Percentiles rank a stretch among this genome's conserved stretches.
These are phyloP conservation scores for Venturia carpophila DNA, from an alignment of 2,329 filamentous ascomycete genomes.

Conservation along the genomic window DNA sequence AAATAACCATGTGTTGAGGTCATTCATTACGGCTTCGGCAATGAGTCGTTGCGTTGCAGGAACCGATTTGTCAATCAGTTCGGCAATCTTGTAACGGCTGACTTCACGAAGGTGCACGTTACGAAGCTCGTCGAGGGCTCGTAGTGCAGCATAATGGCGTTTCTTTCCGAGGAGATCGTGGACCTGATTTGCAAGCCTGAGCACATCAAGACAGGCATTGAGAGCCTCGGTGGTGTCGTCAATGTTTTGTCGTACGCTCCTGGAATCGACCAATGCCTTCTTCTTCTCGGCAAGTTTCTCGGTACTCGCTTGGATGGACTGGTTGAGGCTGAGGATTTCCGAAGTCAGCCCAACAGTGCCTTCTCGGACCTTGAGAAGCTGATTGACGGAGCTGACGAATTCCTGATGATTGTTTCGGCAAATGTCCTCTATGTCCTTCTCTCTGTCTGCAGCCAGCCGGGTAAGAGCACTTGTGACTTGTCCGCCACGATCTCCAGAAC, in stretches of 20 bases:
- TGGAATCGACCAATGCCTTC: conserved; percentile 84
- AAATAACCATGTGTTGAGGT: conserved; percentile 94
- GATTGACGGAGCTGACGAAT: conserved; percentile 87
- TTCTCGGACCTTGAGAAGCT: conserved; percentile 84
- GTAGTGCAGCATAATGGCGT: conserved; percentile 89
- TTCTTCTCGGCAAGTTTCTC: conserved; percentile 93
- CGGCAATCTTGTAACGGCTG: conserved; percentile 88
- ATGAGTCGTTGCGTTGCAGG: conserved; percentile 88
- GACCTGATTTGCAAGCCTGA: conserved; percentile 87
- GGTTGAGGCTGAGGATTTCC: conserved; percentile 86
- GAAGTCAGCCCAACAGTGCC: conserved; percentile 81
- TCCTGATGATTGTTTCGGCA: conserved; percentile 95
- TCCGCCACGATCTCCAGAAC: conserved; percentile 62
- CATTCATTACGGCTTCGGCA: conserved; percentile 92
- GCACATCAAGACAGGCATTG: conserved; percentile 82
- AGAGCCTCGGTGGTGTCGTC: conserved; percentile 84
- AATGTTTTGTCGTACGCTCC: conserved; percentile 88
- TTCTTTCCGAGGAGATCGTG: conserved; percentile 88
- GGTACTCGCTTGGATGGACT: conserved; percentile 90
- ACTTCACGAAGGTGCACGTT: conserved; percentile 94
- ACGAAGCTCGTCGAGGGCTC: conserved; percentile 89
- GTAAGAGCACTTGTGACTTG: conserved; percentile 70
- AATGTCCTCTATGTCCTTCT: conserved; percentile 86
- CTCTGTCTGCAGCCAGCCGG: conserved; percentile 76
- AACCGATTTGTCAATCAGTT: conserved; percentile 92